These are phyloP conservation scores for Penicillium sp. DNA, from an alignment of 2,329 filamentous ascomycete species.

Conservation along the genomic window DNA sequence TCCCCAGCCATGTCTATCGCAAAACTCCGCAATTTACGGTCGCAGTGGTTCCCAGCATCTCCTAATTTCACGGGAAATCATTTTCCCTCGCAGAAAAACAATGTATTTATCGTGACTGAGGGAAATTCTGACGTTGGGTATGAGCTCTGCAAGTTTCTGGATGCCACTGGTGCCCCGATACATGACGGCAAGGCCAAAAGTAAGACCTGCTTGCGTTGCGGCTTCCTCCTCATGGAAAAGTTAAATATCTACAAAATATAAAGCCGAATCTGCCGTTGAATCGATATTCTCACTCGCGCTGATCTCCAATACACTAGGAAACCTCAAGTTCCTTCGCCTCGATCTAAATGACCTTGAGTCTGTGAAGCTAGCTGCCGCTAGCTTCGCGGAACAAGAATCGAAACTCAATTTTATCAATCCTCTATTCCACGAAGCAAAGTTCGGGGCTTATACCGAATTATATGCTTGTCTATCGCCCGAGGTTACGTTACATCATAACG, in stretches of 20 bases:
- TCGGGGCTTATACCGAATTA: slow-evolving; percentile 44
- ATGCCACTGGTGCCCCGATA: slow-evolving; percentile 59
- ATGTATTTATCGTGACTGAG: slow-evolving; percentile 15
- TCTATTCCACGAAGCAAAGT: slow-evolving; percentile 23
- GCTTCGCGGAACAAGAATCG: slow-evolving; percentile 39
- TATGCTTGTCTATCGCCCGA: slow-evolving; percentile 40
- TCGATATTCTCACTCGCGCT: slow-evolving; percentile 39
- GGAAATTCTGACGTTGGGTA: slow-evolving; percentile 11
- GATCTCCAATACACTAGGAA: slow-evolving; percentile 3
- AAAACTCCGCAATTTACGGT: neutral
- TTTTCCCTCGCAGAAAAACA: slow-evolving; percentile 1
- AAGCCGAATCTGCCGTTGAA: slow-evolving; percentile 49
- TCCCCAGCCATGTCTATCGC: neutral
- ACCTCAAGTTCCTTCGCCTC: slow-evolving; percentile 45
- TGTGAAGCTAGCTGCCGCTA: slow-evolving; percentile 31
- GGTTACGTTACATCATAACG: slow-evolving; percentile 36
- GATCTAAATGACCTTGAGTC: slow-evolving; percentile 42
- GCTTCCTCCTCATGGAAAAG: too few relatives aligned
- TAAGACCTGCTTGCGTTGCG: too few relatives aligned
- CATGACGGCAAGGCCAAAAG: slow-evolving; percentile 57
- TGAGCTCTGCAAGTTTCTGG: slow-evolving; percentile 49
- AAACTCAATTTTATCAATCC: slow-evolving; percentile 36
- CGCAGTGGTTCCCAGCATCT: slow-evolving; percentile 7
- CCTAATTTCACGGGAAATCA: slow-evolving; percentile 12
- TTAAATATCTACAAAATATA: slow-evolving; percentile 40